Conservation (phyloP, 208 protist species). For the Naegleria gruberi region DNA sequence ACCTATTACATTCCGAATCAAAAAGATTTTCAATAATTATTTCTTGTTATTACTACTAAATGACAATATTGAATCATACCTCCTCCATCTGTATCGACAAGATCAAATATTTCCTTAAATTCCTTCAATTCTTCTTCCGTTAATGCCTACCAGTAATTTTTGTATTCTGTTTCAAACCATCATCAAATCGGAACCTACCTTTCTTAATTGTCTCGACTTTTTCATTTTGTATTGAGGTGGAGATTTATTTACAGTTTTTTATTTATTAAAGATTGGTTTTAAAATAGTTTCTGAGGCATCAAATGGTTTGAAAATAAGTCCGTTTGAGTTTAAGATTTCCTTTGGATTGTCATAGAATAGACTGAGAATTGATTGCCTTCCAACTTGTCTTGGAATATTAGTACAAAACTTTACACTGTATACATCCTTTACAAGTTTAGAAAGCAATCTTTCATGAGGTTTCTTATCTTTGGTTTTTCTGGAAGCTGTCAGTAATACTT, state of each 20-base stretch:
- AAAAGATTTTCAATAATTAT: neutral
- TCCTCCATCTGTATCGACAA: conserved; percentile 66
- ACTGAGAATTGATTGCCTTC: neutral
- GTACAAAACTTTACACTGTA: neutral
- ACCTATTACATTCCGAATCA: neutral
- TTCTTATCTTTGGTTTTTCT: neutral
- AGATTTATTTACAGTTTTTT: neutral
- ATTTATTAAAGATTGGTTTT: neutral
- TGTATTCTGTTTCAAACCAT: too few species aligned
- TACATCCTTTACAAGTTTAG: neutral
- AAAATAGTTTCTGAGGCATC: neutral
- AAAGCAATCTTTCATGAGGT: neutral
- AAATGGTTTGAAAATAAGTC: neutral
- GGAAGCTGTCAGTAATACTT: neutral
- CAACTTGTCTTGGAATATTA: neutral
- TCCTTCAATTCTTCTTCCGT: conserved; percentile 52
- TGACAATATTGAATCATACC: neutral
- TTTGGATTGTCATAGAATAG: neutral
- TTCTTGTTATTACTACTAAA: too few species aligned
- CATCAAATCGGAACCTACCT: neutral
- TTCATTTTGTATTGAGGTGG: neutral
- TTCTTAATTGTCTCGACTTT: neutral
- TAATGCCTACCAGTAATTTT: too few species aligned
- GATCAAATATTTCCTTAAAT: conserved; percentile 81
- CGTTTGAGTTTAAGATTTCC: neutral